Evolutionary conservation across 768 basidiomycete genomes (phyloP), one percentile per base, ranked within the genome.

Genomic region (Rubroboletus satanas): DNA sequence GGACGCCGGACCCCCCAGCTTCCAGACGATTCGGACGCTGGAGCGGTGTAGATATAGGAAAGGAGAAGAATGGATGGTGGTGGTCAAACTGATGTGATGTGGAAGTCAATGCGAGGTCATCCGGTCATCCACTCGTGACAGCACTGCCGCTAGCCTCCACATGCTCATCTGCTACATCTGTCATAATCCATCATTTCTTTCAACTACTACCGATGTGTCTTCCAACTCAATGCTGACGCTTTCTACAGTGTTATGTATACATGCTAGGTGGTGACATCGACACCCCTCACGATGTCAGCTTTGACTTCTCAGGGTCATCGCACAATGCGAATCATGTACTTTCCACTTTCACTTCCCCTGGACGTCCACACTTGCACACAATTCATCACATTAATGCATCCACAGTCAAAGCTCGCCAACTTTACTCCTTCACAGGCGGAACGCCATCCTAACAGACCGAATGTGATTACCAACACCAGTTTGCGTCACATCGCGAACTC

Each of bases 1-100:
- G 62, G 63, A 41, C 36, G 54, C 29, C 45, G 23, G 45, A 26
- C 50, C 44, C 55, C 56, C 57, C 52, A 37, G 37, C 46, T 50
- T 4, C 36, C 23, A 50, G 51, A 54, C 23, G 41, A 31, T 6
- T 17, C 26, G 18, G 49, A 38, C 2, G 51, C n/a, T 36, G 37
- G 39, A 8, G 17, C 17, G 46, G 48, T 41, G 38, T 53, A 51
- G n/a, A 54, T 50, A 45, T 35, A 39, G 36, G 38, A 2, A 29
- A 11, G 37, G 26, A 23, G 26, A 36, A n/a, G 28, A 47, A 26
- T 31, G 21, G 47, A 3, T 4, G 14, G 12, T 6, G 6, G 3
- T n/a, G 17, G n/a, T 23, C 31, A 31, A n/a, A 26, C 3, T 26
- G 36, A 33, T 2, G 33, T 35, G n/a, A 26, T 18, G 45, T 38